Conservation (phyloP, 768 basidiomycete species). For the Russula compacta region DNA sequence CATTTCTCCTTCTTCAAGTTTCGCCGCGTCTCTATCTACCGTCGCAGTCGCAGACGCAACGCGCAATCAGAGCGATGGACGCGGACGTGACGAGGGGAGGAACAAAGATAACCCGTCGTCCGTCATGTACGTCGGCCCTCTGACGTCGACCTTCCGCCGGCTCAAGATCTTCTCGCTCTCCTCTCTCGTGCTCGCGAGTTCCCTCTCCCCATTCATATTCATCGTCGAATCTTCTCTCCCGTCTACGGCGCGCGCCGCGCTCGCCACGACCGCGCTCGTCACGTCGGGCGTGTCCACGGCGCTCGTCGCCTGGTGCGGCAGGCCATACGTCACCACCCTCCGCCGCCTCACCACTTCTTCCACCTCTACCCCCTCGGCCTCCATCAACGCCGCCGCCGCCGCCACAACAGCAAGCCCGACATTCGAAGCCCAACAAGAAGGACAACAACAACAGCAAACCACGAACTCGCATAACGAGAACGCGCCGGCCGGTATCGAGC, state of each 20-base stretch:
- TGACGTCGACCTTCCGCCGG: constrained; percentile 60
- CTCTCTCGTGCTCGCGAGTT: constrained; percentile 59
- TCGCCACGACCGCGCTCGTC: constrained; percentile 61
- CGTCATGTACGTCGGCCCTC: constrained; percentile 57
- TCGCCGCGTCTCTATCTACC: not conserved
- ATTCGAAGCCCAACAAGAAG: not conserved
- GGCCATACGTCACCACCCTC: constrained; percentile 64
- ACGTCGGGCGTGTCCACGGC: constrained; percentile 69
- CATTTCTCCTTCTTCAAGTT: not conserved
- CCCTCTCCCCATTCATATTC: constrained; percentile 74
- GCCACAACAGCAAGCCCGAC: constrained; percentile 20
- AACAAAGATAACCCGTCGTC: constrained; percentile 22
- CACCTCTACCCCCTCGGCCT: not conserved
- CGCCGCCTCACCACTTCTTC: constrained; percentile 31
- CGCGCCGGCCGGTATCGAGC: constrained; percentile 46
- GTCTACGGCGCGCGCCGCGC: constrained; percentile 50
- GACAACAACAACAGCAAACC: constrained; percentile 11
- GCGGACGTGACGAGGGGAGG: not conserved
- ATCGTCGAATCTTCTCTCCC: constrained; percentile 73
- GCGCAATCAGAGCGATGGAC: constrained; percentile 6
- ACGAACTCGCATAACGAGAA: constrained; percentile 19
- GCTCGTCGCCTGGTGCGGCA: constrained; percentile 62
- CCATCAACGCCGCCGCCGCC: constrained; percentile 12
- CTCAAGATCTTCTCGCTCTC: constrained; percentile 79
- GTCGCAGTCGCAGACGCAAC: not conserved